Percentiles rank a stretch among this genome's conserved stretches.
phyloP scores from a whole-genome alignment of 2,329 filamentous ascomycete genomes.

The Fusarium begoniae region DNA sequence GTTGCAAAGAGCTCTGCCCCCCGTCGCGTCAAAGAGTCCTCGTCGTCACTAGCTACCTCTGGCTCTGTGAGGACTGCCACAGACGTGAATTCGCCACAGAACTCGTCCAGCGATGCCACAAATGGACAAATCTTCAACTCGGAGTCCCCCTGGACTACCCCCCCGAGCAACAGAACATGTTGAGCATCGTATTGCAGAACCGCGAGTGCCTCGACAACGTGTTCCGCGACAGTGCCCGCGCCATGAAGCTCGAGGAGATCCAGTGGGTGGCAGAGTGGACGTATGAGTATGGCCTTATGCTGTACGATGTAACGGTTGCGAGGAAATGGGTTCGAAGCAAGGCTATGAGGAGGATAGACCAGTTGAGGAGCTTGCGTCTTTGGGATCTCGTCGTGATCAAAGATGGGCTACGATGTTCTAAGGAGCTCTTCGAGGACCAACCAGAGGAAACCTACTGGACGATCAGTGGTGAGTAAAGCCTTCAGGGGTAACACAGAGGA shows the following conservation, averaged over 20 bases:
- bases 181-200: not conserved
- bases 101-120: slow-evolving; percentile 7
- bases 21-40: slow-evolving; percentile 29
- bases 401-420: slow-evolving; percentile 25
- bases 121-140: slow-evolving; percentile 12
- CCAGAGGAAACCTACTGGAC: slow-evolving; percentile 15
- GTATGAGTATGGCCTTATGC: slow-evolving; percentile 37
- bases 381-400: slow-evolving; percentile 39
- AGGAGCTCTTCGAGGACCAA: slow-evolving; percentile 26
- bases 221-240: not conserved
- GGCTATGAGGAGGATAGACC: slow-evolving; percentile 15
- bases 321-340: not conserved
- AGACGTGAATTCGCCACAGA: not conserved
- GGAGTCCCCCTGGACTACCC: not conserved
- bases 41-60: slow-evolving; percentile 37
- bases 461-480: not conserved
- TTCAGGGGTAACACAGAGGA: not conserved
- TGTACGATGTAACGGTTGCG: slow-evolving; percentile 30
- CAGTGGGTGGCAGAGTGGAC: slow-evolving; percentile 43
- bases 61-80: slow-evolving; percentile 44
- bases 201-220: slow-evolving; percentile 4
- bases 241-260: slow-evolving; percentile 37
- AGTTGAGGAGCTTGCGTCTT: slow-evolving; percentile 21
- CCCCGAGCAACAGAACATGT: not conserved
- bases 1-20: slow-evolving; percentile 40